These are phyloP conservation scores for Arxiozyma telluris DNA, from an alignment of 1,139 yeast species.

Conservation along the genomic window DNA sequence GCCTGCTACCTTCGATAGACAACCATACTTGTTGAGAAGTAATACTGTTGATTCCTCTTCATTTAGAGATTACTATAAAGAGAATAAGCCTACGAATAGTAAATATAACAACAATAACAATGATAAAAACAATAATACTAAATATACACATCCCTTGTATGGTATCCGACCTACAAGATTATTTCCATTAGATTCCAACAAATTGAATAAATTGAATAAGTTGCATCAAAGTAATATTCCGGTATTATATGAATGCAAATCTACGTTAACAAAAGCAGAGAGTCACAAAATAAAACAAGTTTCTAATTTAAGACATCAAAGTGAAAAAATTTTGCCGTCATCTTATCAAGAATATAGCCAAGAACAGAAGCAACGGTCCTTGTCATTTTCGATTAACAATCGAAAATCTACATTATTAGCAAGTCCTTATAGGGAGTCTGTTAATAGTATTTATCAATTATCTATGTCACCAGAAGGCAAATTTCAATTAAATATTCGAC, in stretches of 20 bases:
- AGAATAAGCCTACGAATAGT: not conserved
- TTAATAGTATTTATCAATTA: constrained; percentile 24
- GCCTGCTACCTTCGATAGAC: not conserved
- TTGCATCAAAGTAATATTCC: constrained; percentile 13
- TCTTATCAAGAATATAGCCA: not conserved
- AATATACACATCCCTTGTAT: not conserved
- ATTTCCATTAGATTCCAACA: constrained; percentile 19
- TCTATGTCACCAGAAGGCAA: constrained; percentile 29
- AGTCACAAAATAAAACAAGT: not conserved
- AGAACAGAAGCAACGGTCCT: not conserved
- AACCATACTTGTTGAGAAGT: constrained; percentile 3
- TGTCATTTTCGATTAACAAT: not conserved
- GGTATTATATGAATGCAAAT: constrained; percentile 8
- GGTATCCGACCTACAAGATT: constrained; percentile 17
- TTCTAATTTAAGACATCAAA: constrained; percentile 3
- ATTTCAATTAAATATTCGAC: constrained; percentile 19
- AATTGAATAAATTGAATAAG: constrained; percentile 9
- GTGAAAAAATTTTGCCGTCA: not conserved
- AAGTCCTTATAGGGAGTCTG: constrained; percentile 24
- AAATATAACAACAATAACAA: not conserved
- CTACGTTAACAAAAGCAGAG: constrained; percentile 1
- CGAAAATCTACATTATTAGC: constrained; percentile 6
- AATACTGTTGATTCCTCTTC: not conserved
- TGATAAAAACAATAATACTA: not conserved
- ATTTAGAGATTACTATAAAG: not conserved